These are phyloP conservation scores for Neltuma alba DNA, from an alignment of 306 rosid genomes.

Conservation along the genomic window DNA sequence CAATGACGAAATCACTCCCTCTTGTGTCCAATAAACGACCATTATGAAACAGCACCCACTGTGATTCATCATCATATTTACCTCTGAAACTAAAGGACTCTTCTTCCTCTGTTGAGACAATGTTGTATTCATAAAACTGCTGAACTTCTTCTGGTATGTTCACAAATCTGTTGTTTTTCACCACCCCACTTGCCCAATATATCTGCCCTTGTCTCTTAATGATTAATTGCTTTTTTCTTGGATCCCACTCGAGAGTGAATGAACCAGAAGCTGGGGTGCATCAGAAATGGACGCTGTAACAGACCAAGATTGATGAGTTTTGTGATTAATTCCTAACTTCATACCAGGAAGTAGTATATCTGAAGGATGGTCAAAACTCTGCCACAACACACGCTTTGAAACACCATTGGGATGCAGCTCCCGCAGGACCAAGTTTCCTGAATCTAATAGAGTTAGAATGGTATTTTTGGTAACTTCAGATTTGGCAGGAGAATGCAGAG, in stretches of 20 bases:
- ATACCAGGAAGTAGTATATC: not conserved
- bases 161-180: not conserved
- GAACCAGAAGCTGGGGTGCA: not conserved
- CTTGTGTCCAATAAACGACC: conserved; percentile 16
- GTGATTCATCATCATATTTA: not conserved
- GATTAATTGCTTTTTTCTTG: not conserved
- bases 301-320: not conserved
- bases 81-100: conserved; percentile 1
- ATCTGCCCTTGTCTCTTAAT: not conserved
- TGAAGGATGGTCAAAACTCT: conserved; percentile 32
- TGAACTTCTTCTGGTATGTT: not conserved
- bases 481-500: not conserved
- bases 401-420: conserved; percentile 6
- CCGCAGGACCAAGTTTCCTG: conserved; percentile 29
- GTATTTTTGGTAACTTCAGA: not conserved
- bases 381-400: conserved; percentile 15
- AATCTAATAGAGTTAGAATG: conserved; percentile 13
- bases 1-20: not conserved
- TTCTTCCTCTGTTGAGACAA: conserved; percentile 8
- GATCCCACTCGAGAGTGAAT: not conserved
- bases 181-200: not conserved
- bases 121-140: not conserved
- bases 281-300: not conserved
- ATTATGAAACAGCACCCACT: conserved; percentile 10
- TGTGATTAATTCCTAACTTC: conserved; percentile 9